Evolutionary conservation across 192 early-diverging fungal genomes (phyloP).

Genomic region (Linnemannia exigua): DNA sequence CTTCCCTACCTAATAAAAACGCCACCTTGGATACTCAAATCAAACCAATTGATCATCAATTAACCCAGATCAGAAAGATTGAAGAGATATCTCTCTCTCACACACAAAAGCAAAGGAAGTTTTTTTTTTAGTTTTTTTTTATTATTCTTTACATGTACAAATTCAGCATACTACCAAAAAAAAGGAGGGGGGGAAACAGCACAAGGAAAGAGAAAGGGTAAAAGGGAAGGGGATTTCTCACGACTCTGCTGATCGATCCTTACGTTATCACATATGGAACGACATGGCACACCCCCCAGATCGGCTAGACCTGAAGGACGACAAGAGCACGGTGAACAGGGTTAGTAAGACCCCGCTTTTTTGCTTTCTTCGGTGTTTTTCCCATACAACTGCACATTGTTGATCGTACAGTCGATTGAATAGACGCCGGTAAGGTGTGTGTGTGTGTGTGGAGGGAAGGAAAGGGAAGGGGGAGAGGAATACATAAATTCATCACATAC

Average conservation of each 20-base stretch:
- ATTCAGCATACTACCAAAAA: neutral
- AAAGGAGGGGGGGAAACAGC: neutral
- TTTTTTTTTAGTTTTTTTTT: constrained; percentile 5
- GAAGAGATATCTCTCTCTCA: too few relatives aligned
- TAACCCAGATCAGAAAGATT: too few relatives aligned
- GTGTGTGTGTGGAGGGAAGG: neutral
- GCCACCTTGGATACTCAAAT: too few relatives aligned
- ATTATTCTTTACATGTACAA: neutral
- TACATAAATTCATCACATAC: constrained; percentile 38
- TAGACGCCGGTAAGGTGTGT: constrained; percentile 50
- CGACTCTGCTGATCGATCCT: constrained; percentile 30
- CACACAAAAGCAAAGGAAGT: too few relatives aligned
- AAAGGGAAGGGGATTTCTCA: constrained; percentile 37
- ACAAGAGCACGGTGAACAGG: constrained; percentile 49
- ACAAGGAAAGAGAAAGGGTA: neutral
- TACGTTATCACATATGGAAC: neutral
- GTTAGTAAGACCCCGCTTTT: constrained; percentile 54
- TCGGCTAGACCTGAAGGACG: constrained; percentile 4
- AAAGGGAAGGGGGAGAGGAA: neutral
- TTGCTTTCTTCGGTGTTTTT: constrained; percentile 57
- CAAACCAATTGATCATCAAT: too few relatives aligned
- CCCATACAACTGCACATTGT: constrained; percentile 56
- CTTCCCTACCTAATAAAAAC: too few relatives aligned
- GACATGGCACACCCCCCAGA: constrained; percentile 19
- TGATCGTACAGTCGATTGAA: constrained; percentile 55